Base-by-base conservation (phyloP, 2,329 filamentous ascomycete species). In the Nigrograna mackinnonii region DNA sequence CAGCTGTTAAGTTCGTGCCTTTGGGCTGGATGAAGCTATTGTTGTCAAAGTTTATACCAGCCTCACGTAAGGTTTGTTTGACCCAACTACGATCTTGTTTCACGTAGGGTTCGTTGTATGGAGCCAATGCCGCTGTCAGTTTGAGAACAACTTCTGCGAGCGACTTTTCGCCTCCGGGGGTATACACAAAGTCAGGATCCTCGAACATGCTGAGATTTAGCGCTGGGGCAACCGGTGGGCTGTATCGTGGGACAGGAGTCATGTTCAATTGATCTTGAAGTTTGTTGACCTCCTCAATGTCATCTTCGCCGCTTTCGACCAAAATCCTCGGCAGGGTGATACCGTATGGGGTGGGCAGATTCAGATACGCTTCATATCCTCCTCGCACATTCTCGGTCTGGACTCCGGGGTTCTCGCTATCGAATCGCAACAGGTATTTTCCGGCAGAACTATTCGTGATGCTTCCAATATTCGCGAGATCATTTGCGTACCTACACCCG, bases 1-100 rank as follows among this genome's bases (percentile, higher is more conserved):
- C 39, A 20, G 39, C 22, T 6, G 32, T 42, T 6, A 42, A 22
- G 19, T 42, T 42, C n/a, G 32, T 42, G 20, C 33, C 39, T 19
- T 17, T 14, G 9, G 39, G 33, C 17, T 41, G 31, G 5, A 18
- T 18, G 16, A 16, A 39, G 13, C 14, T 14, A 14, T 21, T 21
- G 26, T 39, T n/a, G 11, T 34, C 31, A 17, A 13, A 34, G 6
- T 33, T 16, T 5, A 41, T 35, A 20, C 38, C 31, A n/a, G 28
- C 31, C 14, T 35, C 30, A 6, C 14, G n/a, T 7, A 41, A 22
- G n/a, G 38, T 41, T 24, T 41, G 6, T 6, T 6, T 22, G 19
- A 41, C 38, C 38, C 38, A 41, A 14, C 9, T 11, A 11, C 31
- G 38, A 28, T 41, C 38, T 22, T 24, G 5, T 6, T 12, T 17